These are phyloP conservation scores for Globisporangium megalacanthum DNA, from an alignment of 352 stramenopile genomes.

Conservation along the genomic window DNA sequence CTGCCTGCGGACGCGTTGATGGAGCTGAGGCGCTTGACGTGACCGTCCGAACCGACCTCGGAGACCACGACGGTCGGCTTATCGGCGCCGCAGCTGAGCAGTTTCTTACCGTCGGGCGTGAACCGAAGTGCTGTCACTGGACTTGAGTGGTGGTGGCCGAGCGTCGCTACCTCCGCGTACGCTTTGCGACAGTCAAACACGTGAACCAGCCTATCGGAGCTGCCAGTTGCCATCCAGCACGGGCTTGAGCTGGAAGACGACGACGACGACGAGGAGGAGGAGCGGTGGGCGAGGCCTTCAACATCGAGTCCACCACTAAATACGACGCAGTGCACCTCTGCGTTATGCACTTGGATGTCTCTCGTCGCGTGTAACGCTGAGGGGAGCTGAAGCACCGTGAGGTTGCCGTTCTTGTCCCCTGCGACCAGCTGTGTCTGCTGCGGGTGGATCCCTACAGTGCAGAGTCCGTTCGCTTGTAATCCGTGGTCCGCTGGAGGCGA, in stretches of 20 bases:
- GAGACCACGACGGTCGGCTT: constrained; percentile 71
- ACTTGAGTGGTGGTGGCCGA: constrained; percentile 76
- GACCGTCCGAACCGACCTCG: constrained; percentile 29
- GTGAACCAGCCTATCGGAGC: constrained; percentile 76
- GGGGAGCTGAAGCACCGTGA: constrained; percentile 45
- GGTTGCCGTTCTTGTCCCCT: constrained; percentile 66
- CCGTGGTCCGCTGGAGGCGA: constrained; percentile 24
- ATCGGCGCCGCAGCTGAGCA: constrained; percentile 67
- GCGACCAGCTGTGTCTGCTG: constrained; percentile 55
- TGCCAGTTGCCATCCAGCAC: constrained; percentile 59
- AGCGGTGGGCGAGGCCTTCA: not conserved
- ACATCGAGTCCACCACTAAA: constrained; percentile 25
- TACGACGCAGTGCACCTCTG: constrained; percentile 68
- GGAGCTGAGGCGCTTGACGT: constrained; percentile 39
- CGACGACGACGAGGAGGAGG: too few species aligned
- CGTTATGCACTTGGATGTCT: constrained; percentile 53
- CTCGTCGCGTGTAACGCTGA: constrained; percentile 20
- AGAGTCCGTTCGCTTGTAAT: constrained; percentile 32
- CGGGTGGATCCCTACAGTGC: constrained; percentile 41
- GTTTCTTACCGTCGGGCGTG: constrained; percentile 53
- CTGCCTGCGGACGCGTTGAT: constrained; percentile 38
- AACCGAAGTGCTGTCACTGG: constrained; percentile 66
- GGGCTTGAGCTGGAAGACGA: not conserved
- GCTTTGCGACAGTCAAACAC: constrained; percentile 60
- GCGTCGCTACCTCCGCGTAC: constrained; percentile 32